Conservation (phyloP, 306 rosid genomes). For the Lathyrus aphaca region DNA sequence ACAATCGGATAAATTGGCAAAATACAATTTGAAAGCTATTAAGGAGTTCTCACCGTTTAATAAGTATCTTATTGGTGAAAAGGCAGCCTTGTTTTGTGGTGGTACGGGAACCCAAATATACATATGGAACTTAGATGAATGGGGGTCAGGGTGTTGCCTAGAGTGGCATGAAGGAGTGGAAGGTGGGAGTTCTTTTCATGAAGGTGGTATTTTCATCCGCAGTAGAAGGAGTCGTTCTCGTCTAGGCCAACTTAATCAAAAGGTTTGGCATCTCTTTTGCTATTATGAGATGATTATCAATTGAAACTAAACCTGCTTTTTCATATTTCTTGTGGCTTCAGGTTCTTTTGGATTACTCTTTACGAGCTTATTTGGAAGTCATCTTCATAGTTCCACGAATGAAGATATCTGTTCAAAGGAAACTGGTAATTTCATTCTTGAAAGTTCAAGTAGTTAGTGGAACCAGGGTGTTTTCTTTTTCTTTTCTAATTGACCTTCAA, state of each 20-base stretch:
- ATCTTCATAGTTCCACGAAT: conserved; percentile 64
- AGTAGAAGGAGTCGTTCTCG: conserved; percentile 60
- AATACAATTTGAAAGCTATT: conserved; percentile 57
- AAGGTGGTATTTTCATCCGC: conserved; percentile 56
- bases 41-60: conserved; percentile 59
- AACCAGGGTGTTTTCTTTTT: background rate
- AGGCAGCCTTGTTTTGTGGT: conserved; percentile 50
- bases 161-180: conserved; percentile 51
- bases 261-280: conserved; percentile 43
- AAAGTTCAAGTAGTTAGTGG: conserved; percentile 9
- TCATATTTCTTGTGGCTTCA: conserved; percentile 33
- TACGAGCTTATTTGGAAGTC: conserved; percentile 62
- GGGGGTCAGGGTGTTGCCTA: conserved; percentile 60
- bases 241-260: conserved; percentile 54
- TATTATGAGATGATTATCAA: background rate
- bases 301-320: conserved; percentile 11
- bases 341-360: conserved; percentile 64
- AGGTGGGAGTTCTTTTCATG: conserved; percentile 57
- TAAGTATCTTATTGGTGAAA: conserved; percentile 63
- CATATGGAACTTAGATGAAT: conserved; percentile 61
- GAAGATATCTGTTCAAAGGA: conserved; percentile 59
- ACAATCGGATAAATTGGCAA: conserved; percentile 50
- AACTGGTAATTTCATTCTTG: conserved; percentile 48
- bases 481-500: background rate
- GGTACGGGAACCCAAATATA: conserved; percentile 60